Evolutionary conservation across 208 protist species (phyloP).

Genomic region (Acanthamoeba culbertsoni): DNA sequence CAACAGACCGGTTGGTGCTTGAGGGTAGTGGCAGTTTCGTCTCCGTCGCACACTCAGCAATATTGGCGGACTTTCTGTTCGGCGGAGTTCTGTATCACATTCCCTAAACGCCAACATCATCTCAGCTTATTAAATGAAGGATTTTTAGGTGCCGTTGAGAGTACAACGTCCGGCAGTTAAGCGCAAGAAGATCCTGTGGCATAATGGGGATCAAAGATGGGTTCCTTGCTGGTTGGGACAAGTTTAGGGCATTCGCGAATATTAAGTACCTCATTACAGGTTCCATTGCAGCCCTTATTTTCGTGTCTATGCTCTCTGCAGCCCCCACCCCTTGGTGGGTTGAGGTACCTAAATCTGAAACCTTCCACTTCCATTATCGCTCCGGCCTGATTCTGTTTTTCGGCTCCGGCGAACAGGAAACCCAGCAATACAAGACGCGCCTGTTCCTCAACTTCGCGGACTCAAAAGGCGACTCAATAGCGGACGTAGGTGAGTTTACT

Average conservation of each 20-base stretch:
- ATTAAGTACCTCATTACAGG: slow-evolving; percentile 16
- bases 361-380: neutral
- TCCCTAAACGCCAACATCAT: too few species aligned
- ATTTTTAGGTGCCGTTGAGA: too few species aligned
- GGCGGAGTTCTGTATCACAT: too few species aligned
- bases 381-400: neutral
- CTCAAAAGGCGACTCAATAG: neutral
- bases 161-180: neutral
- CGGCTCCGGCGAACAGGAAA: neutral
- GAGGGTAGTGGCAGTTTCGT: too few species aligned
- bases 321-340: neutral
- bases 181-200: neutral
- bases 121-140: too few species aligned
- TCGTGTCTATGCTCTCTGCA: neutral
- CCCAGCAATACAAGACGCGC: neutral
- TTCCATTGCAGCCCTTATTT: neutral
- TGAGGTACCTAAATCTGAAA: neutral
- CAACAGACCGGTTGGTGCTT: too few species aligned
- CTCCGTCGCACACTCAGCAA: too few species aligned
- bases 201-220: neutral
- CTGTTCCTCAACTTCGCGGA: neutral
- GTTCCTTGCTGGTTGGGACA: neutral
- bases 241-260: neutral
- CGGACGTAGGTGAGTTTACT: neutral
- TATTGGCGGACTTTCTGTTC: too few species aligned